These are phyloP conservation scores for Podila epicladia DNA, from an alignment of 192 early-diverging fungal species.

Conservation along the genomic window DNA sequence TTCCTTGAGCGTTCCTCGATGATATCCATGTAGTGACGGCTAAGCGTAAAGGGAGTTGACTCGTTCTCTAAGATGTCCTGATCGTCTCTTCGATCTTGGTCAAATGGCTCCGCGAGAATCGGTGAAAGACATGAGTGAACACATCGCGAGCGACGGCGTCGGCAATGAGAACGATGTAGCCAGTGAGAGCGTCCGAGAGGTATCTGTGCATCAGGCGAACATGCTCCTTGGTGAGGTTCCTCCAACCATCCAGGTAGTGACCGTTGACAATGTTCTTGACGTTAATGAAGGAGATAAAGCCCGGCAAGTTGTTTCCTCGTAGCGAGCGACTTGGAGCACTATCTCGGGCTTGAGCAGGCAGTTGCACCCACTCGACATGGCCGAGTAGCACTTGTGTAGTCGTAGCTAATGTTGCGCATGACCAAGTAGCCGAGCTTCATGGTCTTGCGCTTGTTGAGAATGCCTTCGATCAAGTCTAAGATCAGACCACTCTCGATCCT, in stretches of 20 bases:
- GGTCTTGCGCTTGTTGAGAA: constrained; percentile 5
- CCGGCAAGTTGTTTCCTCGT: constrained; percentile 2
- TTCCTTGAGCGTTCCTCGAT: constrained; percentile 10
- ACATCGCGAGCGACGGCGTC: constrained; percentile 4
- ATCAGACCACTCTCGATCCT: not conserved
- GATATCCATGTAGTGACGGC: not conserved
- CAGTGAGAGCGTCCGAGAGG: not conserved
- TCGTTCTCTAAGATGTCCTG: constrained; percentile 6
- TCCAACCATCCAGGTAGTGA: constrained; percentile 3
- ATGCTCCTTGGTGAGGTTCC: not conserved
- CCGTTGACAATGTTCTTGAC: constrained; percentile 17
- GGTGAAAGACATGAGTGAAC: constrained; percentile 14
- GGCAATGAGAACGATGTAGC: not conserved
- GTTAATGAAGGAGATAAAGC: not conserved
- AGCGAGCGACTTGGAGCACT: not conserved
- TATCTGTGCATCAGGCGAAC: not conserved
- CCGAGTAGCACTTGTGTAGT: constrained; percentile 4
- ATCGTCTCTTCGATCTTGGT: not conserved
- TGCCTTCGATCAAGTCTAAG: not conserved
- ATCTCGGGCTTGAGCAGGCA: not conserved
- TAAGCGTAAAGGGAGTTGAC: constrained; percentile 3
- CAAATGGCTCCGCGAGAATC: not conserved
- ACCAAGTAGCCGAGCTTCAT: constrained; percentile 24
- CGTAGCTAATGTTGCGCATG: not conserved
- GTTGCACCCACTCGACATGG: not conserved